Evolutionary conservation across 2,329 filamentous ascomycete species (phyloP).

Genomic region (Rhexocercosporidium sp.): DNA sequence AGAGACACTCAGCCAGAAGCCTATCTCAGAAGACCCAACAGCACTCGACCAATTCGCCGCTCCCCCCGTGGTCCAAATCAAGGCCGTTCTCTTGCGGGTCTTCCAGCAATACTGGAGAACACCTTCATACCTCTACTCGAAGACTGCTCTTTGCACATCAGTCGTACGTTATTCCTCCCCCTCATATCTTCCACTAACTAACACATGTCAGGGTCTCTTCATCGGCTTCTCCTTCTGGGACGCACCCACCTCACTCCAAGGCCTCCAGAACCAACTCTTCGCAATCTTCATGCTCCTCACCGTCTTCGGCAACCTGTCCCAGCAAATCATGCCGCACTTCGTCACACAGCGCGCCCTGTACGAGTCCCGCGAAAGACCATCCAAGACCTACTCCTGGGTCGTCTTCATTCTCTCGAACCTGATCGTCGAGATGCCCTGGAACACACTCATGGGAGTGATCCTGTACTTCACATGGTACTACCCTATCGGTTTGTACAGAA

Average conservation of each 20-base stretch:
- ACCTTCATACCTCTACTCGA: conserved; percentile 59
- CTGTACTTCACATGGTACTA: conserved; percentile 88
- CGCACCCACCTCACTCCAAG: conserved; percentile 60
- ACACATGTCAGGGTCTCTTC: conserved; percentile 54
- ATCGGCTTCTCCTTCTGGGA: conserved; percentile 76
- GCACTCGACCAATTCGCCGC: conserved; percentile 64
- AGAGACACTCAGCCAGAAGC: conserved; percentile 44
- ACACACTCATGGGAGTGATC: conserved; percentile 71
- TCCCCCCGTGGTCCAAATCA: conserved; percentile 60
- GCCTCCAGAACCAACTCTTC: conserved; percentile 76
- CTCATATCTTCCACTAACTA: background rate
- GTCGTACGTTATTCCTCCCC: conserved; percentile 44
- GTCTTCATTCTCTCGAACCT: conserved; percentile 75
- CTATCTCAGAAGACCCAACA: conserved; percentile 33
- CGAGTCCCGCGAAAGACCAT: conserved; percentile 72
- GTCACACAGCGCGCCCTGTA: conserved; percentile 60
- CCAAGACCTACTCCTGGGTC: conserved; percentile 79
- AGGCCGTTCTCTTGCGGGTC: conserved; percentile 59
- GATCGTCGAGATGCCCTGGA: conserved; percentile 85
- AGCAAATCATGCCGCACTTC: conserved; percentile 78
- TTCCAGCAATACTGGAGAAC: conserved; percentile 72
- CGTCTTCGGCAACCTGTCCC: conserved; percentile 75
- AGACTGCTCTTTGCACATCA: conserved; percentile 36
- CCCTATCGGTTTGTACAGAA: conserved; percentile 72
- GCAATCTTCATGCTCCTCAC: conserved; percentile 79